Percentiles rank a stretch among this genome's conserved stretches.
Conservation (phyloP, 305 asterid genomes). For the Fraxinus albicans region DNA sequence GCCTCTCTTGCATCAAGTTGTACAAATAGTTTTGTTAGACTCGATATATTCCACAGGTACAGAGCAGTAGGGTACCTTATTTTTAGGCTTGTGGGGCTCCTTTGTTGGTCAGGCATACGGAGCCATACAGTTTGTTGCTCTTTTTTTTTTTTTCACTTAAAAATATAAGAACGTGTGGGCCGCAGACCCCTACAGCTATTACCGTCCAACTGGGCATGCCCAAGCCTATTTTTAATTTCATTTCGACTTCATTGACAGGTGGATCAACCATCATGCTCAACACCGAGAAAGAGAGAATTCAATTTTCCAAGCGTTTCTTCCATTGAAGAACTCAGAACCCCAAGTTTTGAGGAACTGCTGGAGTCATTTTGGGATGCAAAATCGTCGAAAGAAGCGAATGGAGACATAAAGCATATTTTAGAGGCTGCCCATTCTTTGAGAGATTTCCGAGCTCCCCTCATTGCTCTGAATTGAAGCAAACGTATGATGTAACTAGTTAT, state of each 20-base stretch:
- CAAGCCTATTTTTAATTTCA: background rate
- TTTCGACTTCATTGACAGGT: conserved; percentile 36
- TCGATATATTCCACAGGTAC: background rate
- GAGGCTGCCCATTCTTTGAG: conserved; percentile 64
- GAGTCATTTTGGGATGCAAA: conserved; percentile 83
- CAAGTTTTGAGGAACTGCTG: conserved; percentile 77
- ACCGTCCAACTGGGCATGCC: background rate
- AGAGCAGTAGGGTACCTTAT: background rate
- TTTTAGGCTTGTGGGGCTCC: background rate
- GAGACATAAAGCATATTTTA: conserved; percentile 64
- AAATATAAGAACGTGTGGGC: background rate
- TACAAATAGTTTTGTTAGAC: background rate
- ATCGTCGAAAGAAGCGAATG: conserved; percentile 71
- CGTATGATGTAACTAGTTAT: background rate
- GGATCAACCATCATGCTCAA: conserved; percentile 52
- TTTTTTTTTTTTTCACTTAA: background rate
- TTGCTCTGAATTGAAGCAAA: conserved; percentile 56
- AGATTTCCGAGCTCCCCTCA: conserved; percentile 82
- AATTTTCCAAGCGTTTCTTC: conserved; percentile 57
- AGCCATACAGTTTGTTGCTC: background rate
- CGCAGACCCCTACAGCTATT: background rate
- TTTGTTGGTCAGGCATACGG: background rate
- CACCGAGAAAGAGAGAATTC: conserved; percentile 47
- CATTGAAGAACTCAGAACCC: conserved; percentile 91
- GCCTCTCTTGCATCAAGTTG: background rate